Evolutionary conservation across 352 stramenopile species (phyloP).

Genomic region (Globisporangium spiculum): DNA sequence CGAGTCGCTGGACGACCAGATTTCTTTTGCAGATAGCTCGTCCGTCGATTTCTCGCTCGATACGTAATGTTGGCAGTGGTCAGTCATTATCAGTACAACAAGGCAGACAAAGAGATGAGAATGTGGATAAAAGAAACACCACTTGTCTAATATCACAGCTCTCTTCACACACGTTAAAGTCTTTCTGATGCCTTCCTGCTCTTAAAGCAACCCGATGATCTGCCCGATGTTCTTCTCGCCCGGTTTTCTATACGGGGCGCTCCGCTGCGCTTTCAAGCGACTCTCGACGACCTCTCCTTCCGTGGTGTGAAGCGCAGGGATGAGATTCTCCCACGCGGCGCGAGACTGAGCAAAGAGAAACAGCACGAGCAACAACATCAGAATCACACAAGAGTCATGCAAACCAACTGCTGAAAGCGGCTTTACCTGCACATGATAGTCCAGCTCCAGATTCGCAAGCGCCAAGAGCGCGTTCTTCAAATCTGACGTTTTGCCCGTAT

Average conservation of each 20-base stretch:
- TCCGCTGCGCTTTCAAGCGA: conserved; percentile 37
- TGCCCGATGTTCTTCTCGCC: conserved; percentile 66
- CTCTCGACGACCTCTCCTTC: conserved; percentile 61
- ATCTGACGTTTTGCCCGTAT: conserved; percentile 74
- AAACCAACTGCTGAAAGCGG: not conserved
- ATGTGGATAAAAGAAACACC: not conserved
- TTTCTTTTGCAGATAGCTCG: conserved; percentile 13
- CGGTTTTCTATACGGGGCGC: conserved; percentile 64
- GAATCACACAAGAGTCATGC: not conserved
- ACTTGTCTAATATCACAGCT: conserved; percentile 20
- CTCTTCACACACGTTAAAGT: conserved; percentile 15
- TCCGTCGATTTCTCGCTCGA: conserved; percentile 23
- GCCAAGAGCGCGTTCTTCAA: conserved; percentile 76
- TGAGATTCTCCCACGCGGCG: conserved; percentile 66
- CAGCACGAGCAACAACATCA: not conserved
- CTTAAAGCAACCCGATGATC: conserved; percentile 70
- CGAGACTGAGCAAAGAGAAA: conserved; percentile 38
- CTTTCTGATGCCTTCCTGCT: not conserved
- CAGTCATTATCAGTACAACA: not conserved
- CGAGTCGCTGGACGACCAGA: not conserved
- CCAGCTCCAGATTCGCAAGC: conserved; percentile 71
- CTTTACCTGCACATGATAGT: conserved; percentile 79
- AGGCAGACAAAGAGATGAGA: not conserved
- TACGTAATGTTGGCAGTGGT: conserved; percentile 5
- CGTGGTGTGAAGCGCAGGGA: conserved; percentile 58